phyloP scores from a whole-genome alignment of 2,329 filamentous ascomycete genomes.

The Calonectria ilicicola region DNA sequence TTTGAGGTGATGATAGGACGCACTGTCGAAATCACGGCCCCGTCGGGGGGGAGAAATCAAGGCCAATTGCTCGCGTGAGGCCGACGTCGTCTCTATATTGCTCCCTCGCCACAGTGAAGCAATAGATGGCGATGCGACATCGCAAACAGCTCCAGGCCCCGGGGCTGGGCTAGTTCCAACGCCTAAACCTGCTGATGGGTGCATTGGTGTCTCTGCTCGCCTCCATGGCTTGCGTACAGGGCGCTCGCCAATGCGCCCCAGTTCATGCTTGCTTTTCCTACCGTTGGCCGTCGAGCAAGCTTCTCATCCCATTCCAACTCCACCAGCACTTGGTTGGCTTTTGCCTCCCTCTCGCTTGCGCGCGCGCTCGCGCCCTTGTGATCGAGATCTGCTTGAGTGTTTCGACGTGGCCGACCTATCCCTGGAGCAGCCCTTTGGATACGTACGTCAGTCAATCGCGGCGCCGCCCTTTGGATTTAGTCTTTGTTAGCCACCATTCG shows the following conservation, averaged over 20 bases:
- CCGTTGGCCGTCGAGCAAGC: not conserved
- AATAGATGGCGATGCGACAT: not conserved
- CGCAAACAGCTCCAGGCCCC: not conserved
- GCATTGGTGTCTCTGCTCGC: constrained; percentile 13
- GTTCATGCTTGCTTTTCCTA: constrained; percentile 12
- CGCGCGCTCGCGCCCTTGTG: not conserved
- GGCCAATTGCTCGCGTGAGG: not conserved
- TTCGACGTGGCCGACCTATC: constrained; percentile 1
- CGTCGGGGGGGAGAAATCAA: not conserved
- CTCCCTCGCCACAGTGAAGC: not conserved
- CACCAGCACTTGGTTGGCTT: not conserved
- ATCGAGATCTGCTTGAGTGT: not conserved
- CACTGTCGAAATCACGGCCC: not conserved
- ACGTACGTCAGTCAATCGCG: constrained; percentile 8
- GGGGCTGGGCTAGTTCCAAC: not conserved
- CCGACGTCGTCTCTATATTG: not conserved
- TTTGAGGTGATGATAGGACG: not conserved
- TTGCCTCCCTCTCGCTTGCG: not conserved
- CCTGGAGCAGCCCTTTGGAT: not conserved
- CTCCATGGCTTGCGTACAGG: not conserved
- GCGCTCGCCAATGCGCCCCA: not conserved
- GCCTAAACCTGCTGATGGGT: constrained; percentile 8
- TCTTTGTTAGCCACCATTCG: not conserved
- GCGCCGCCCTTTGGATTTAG: constrained; percentile 9
- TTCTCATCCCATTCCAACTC: not conserved